Evolutionary conservation across 306 rosid species (phyloP), one percentile per base, ranked within the genome.

Genomic region (Prunus mira): DNA sequence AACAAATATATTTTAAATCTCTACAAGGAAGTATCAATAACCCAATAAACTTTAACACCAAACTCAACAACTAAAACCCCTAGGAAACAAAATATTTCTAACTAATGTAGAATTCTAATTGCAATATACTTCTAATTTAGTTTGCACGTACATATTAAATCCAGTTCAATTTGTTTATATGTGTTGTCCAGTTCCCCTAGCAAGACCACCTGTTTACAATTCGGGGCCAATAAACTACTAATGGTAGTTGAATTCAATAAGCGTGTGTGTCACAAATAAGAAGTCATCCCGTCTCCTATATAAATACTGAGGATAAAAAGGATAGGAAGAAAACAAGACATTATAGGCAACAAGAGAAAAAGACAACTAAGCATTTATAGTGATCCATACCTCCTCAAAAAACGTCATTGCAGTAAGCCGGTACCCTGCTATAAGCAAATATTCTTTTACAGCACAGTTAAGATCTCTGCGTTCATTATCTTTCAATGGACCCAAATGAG

Each of bases 321-420:
- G 22, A 57, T 34, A 72, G 22, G 12, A 1, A 14, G 14, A 15
- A 10, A 46, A 65, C 65, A 1, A 20, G 4, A 43, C 19, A 62
- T 63, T 11, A 56, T 52, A 52, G 65, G 57, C 41, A 60, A 30
- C 45, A 55, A 19, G 56, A 43, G 9, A 57, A 47, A 47, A 28
- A n/a, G 12, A 13, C 55, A 51, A 71, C 17, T 12, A 49, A 70
- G 56, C 7, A 62, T 25, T 12, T 24, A 28, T 34, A 46, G 49
- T 65, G 67, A 73, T 58, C 62, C 87, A 82, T 84, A 88, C 99
- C 96, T 95, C 99, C 82, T 95, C 99, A 79, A 89, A 95, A 87
- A 95, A 92, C 38, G 99, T 95, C 99, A 95, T 90, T 77, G 97
- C 99, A 68, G 99, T 92, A 54, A 95, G 93, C 79, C 97, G 93